These are phyloP conservation scores for Chlamydomonas sp. DNA, from an alignment of 139 green algal species.

Conservation along the genomic window DNA sequence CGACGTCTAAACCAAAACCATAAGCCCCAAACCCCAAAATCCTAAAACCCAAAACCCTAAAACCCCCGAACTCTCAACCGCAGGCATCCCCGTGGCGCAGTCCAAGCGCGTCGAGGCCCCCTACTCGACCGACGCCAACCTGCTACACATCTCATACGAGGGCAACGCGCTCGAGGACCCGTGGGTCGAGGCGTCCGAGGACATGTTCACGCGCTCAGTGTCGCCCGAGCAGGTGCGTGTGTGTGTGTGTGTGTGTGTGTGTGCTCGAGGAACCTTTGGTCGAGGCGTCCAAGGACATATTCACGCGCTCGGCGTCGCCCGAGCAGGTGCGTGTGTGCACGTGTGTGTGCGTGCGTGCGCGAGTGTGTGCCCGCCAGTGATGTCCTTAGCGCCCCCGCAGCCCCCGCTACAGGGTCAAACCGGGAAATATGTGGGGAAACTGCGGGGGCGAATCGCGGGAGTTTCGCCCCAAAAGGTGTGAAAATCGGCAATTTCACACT, in stretches of 20 bases:
- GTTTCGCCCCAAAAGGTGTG: too few species aligned
- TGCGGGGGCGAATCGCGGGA: too few species aligned
- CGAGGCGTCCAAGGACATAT: constrained; percentile 78
- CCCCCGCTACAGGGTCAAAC: too few species aligned
- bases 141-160: constrained; percentile 88
- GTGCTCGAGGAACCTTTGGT: constrained; percentile 91
- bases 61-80: too few species aligned
- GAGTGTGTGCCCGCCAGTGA: too few species aligned
- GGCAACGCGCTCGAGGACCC: constrained; percentile 92
- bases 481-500: too few species aligned
- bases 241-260: neutral
- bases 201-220: constrained; percentile 90
- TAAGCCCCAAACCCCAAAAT: too few species aligned
- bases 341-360: constrained; percentile 40
- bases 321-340: constrained; percentile 46
- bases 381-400: too few species aligned
- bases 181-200: constrained; percentile 71
- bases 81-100: too few species aligned
- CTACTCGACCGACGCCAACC: constrained; percentile 94
- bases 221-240: constrained; percentile 64
- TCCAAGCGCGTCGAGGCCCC: constrained; percentile 85
- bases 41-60: too few species aligned
- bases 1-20: too few species aligned
- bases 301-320: constrained; percentile 81
- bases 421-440: too few species aligned